Evolutionary conservation across 306 rosid species (phyloP), one percentile per base, ranked within the genome.

Genomic region (Inga leiocalycina): DNA sequence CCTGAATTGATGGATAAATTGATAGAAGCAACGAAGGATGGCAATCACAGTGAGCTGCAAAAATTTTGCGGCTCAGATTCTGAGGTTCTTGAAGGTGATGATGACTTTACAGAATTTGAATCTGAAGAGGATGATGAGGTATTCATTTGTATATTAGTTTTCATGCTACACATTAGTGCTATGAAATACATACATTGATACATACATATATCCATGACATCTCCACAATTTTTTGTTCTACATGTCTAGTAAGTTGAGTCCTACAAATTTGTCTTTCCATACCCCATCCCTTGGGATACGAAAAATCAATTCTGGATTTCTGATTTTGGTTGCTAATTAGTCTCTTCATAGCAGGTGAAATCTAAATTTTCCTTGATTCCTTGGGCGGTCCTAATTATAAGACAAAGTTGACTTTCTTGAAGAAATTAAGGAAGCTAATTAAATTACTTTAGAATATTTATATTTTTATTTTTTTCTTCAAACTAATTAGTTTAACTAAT

Each of bases 1-100:
- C 92, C 97, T 1, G 97, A 91, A 70, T 90, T 97, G 85, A 91
- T 97, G 97, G 98, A 94, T 76, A 81, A 80, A 67, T 88, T 92
- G 76, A 89, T 92, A 79, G 87, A 73, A 85, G 95, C 98, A 71
- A 94, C 98, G 39, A 92, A 91, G 85, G 92, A 86, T 46, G 85
- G 93, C 8, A 89, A 94, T 74, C 88, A 89, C 4, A 80, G 71
- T 43, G 93, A 86, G 88, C 90, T 96, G 75, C 93, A 86, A 79
- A 90, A 83, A 67, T 86, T 94, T 83, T 81, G 85, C 65, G 88
- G 87, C 75, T 84, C 88, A 46, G 86, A 62, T 51, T 56, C 86
- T 46, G 39, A 77, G 32, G 79, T 61, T 35, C 71, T 76, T 80
- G 94, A 74, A 41, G 90, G 82, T 34, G 94, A 83, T 4, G 89